Base-by-base conservation (phyloP, 139 green algal species). In the Tetradesmus obliquus region DNA sequence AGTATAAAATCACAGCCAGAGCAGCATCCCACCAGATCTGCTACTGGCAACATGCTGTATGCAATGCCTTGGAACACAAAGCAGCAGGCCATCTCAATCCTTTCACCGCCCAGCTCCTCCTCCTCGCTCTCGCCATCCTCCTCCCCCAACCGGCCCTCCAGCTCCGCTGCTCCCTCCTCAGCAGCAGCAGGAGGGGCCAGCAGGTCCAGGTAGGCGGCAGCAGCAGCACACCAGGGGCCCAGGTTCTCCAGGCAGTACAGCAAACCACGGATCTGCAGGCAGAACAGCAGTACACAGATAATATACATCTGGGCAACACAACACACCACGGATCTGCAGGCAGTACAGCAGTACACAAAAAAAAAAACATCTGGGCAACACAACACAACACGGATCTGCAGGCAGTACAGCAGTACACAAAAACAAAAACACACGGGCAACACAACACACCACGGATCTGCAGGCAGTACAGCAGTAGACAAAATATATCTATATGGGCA, bases 381-480 rank as follows among this genome's bases (percentile, higher is more conserved):
- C 60, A 10, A 72, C 60, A 72, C 60, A 10, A 13, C 60, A 72
- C 12, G 10, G 60, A 72, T 72, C 60, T 45, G 32, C 5, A 87
- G 15, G 55, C 55, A 71, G 55, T 87, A 53, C 57, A 45, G 88
- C 88, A 81, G 80, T 80, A 81, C 51, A 88, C 88, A 92, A 60
- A 80, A 80, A 3, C 88, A 1, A 87, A 57, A 8, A 83, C n/a
- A 45, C 83, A 3, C 10, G 88, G 20, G 60, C 80, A 87, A 20
- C 88, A 79, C 24, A 79, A 4, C 60, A 92, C 88, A 58, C 80
- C 88, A 6, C 45, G 88, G 5, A 88, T 82, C 88, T 88, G 88
- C 13, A 45, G 72, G 55, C 3, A 55, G 7, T 53, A 9, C 12
- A 22, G 81, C 81, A 84, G 79, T 17, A 57, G 32, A 1, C 3